Conservation (phyloP, 352 stramenopile genomes). For the Phytophthora pinifolia region DNA sequence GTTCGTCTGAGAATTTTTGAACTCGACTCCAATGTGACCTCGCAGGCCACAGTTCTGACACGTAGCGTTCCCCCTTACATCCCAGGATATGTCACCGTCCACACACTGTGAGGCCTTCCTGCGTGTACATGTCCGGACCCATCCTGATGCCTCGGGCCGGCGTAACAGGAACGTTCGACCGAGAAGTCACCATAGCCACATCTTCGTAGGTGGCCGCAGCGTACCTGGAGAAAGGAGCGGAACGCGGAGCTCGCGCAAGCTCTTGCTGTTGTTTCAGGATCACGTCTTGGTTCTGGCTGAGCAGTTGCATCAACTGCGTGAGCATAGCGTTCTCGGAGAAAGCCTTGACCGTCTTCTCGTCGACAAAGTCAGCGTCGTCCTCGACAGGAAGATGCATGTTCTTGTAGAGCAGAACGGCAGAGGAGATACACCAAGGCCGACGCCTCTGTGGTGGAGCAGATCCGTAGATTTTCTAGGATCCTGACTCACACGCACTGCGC, state of each 20-base stretch:
- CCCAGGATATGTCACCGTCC: neutral
- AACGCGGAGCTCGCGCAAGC: neutral
- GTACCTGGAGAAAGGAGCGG: no score
- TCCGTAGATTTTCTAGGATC: no score
- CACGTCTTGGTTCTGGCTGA: neutral
- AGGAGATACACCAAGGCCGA: no score
- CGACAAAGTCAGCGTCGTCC: neutral
- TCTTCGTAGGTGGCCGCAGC: neutral
- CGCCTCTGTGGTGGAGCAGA: no score
- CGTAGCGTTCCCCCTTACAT: neutral
- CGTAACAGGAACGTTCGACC: neutral
- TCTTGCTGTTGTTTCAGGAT: neutral
- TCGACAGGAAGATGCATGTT: neutral
- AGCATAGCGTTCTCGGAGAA: neutral
- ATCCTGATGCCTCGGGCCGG: neutral
- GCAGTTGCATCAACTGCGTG: neutral
- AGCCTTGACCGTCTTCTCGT: neutral
- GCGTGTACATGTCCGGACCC: neutral
- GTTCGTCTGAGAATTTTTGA: neutral
- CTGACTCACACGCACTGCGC: no score
- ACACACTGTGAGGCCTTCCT: neutral
- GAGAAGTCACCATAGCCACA: neutral
- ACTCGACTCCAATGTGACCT: neutral
- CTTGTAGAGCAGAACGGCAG: neutral
- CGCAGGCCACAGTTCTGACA: neutral